Conservation (phyloP, 768 basidiomycete genomes). For the Suillus decipiens region DNA sequence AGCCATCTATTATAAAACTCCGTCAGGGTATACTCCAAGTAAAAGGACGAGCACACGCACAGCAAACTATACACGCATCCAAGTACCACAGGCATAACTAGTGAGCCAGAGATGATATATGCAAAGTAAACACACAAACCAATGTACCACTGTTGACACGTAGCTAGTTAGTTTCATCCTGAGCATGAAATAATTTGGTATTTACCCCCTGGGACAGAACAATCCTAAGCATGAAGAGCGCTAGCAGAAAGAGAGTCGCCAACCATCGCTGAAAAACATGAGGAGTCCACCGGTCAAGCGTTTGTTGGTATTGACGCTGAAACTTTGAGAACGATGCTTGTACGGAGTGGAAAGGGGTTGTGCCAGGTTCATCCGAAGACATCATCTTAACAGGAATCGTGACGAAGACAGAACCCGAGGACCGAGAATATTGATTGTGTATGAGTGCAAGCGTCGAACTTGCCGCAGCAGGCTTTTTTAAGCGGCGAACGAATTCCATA, state of each 20-base stretch:
- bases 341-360: constrained; percentile 29
- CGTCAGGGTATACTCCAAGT: constrained; percentile 6
- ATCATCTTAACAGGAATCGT: constrained; percentile 27
- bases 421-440: constrained; percentile 2
- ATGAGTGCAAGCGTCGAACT: constrained; percentile 6
- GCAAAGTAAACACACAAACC: constrained; percentile 50
- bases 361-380: constrained; percentile 35
- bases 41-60: constrained; percentile 44
- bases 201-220: constrained; percentile 87
- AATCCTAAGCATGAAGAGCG: constrained; percentile 83
- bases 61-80: constrained; percentile 52
- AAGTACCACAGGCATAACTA: neutral
- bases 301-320: constrained; percentile 82
- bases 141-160: constrained; percentile 79
- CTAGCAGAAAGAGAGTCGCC: constrained; percentile 66
- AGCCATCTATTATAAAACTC: constrained; percentile 58
- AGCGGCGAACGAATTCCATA: constrained; percentile 12
- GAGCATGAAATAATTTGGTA: constrained; percentile 20
- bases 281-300: constrained; percentile 92
- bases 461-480: neutral
- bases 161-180: constrained; percentile 12
- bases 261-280: constrained; percentile 90
- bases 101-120: neutral
- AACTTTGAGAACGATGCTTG: constrained; percentile 39
- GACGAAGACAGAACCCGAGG: constrained; percentile 4